These are phyloP conservation scores for Elsinoe batatas DNA, from an alignment of 2,329 filamentous ascomycete genomes.

Conservation along the genomic window DNA sequence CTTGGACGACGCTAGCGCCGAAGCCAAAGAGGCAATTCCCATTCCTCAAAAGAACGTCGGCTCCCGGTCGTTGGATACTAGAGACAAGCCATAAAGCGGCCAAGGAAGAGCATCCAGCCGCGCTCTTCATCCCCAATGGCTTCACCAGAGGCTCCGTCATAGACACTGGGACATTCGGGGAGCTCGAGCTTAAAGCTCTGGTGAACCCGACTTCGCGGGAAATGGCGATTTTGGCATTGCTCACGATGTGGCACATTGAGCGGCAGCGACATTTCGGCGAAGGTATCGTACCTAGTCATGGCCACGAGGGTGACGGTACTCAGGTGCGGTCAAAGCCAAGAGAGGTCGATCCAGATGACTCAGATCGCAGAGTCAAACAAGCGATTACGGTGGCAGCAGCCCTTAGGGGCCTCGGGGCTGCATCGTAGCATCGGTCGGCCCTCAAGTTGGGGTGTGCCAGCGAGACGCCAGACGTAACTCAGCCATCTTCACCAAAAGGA, in stretches of 20 bases:
- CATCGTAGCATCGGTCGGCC: neutral
- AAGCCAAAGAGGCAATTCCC: neutral
- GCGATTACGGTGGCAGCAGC: neutral
- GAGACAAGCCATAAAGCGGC: neutral
- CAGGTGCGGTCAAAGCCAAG: neutral
- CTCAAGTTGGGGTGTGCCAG: neutral
- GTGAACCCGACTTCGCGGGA: neutral
- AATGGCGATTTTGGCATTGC: neutral
- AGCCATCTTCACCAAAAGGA: slow-evolving; percentile 65
- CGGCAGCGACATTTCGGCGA: neutral
- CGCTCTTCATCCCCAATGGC: neutral
- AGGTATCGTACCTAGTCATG: neutral
- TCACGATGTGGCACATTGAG: neutral
- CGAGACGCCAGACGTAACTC: neutral
- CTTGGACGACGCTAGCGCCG: no score
- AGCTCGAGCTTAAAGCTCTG: neutral
- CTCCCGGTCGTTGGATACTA: neutral
- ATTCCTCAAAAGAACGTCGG: neutral
- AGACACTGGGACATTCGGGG: neutral
- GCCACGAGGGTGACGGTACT: neutral
- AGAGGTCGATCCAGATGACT: neutral
- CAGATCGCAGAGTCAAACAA: neutral
- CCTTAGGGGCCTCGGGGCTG: neutral
- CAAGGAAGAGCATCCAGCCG: neutral
- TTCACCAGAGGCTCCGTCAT: neutral